Conservation (phyloP, 2,329 filamentous ascomycete species). For the Ophiostoma populinum region DNA sequence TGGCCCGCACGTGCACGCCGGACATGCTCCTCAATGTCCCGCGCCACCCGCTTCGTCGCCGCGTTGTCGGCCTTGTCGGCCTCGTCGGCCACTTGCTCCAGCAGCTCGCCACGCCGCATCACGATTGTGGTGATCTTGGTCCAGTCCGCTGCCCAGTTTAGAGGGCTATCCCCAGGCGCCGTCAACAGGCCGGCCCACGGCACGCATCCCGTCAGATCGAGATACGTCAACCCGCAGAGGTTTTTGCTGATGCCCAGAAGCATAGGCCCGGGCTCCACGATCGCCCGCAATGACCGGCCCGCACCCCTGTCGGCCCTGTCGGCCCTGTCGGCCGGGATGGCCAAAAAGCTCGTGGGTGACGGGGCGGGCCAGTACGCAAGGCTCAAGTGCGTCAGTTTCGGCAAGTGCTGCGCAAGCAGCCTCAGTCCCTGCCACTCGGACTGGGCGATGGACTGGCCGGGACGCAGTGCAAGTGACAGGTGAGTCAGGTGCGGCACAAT, state of each 20-base stretch:
- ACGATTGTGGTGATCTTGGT: conserved; percentile 12
- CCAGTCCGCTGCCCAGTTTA: conserved; percentile 31
- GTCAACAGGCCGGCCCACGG: conserved; percentile 38
- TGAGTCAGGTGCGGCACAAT: conserved; percentile 42
- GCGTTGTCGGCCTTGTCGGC: conserved; percentile 5
- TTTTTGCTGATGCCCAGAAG: conserved; percentile 34
- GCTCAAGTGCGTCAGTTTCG: conserved; percentile 40
- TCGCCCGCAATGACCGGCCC: too few species aligned
- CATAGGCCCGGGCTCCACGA: too few species aligned
- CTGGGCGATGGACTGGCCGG: conserved; percentile 22
- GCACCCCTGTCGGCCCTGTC: conserved; percentile 49
- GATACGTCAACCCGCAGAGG: conserved; percentile 40
- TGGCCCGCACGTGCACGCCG: conserved; percentile 9
- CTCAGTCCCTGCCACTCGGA: conserved; percentile 47
- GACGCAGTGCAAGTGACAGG: conserved; percentile 34
- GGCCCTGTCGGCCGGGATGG: too few species aligned
- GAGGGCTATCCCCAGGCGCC: conserved; percentile 24
- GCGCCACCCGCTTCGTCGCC: conserved; percentile 6
- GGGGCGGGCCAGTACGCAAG: conserved; percentile 46
- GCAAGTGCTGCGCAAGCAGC: conserved; percentile 31
- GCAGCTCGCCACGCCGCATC: conserved; percentile 7
- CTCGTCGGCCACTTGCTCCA: conserved; percentile 3
- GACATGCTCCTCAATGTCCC: conserved; percentile 11
- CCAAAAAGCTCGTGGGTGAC: too few species aligned
- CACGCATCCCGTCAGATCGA: conserved; percentile 42